A percentile compares a stretch with the other conserved stretches of the same genome.
Conservation (phyloP, 257 asterid species). For the Agastache rugosa region DNA sequence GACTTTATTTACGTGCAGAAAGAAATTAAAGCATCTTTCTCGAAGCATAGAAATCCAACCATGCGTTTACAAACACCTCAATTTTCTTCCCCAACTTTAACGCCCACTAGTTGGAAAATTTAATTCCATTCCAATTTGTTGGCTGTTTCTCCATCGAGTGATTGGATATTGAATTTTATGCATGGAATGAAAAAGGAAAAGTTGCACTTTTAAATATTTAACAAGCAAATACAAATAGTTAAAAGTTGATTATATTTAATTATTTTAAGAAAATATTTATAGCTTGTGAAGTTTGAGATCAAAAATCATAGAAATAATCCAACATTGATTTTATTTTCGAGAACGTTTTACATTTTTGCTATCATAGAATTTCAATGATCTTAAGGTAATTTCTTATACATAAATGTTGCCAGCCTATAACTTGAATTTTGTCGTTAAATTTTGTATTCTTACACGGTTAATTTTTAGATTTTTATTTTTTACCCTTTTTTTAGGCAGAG, state of each 20-base stretch:
- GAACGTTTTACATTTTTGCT: too few species aligned
- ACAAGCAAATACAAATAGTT: not conserved
- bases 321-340: too few species aligned
- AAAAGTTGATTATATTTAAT: not conserved
- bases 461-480: too few species aligned
- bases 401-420: too few species aligned
- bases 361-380: too few species aligned
- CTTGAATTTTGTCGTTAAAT: too few species aligned
- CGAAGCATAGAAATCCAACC: not conserved
- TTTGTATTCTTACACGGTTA: too few species aligned
- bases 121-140: not conserved
- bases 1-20: not conserved
- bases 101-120: not conserved
- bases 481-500: too few species aligned
- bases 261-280: too few species aligned
- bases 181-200: not conserved
- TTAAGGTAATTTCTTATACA: too few species aligned
- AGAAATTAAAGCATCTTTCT: not conserved
- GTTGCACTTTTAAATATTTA: not conserved
- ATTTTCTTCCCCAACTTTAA: constrained; percentile 9
- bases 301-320: too few species aligned
- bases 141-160: not conserved
- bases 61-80: not conserved
- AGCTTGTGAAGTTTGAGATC: too few species aligned
- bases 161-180: not conserved